Conservation (phyloP, 2,329 filamentous ascomycete species). For the Proliferodiscus dingleyae region DNA sequence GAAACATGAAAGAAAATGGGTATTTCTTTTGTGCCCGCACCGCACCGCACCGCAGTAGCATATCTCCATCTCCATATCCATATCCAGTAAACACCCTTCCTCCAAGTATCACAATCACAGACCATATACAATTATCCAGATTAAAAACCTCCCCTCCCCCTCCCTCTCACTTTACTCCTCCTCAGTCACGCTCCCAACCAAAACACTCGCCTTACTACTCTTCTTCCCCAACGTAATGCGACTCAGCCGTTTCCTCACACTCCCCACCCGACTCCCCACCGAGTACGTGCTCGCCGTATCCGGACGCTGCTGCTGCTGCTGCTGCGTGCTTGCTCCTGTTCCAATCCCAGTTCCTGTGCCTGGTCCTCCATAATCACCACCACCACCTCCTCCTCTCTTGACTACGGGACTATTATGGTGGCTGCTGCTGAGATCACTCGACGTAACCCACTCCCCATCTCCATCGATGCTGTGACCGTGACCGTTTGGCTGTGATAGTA, state of each 20-base stretch:
- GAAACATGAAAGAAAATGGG: too few relatives aligned
- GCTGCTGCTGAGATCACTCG: constrained; percentile 34
- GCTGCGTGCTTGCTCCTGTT: neutral
- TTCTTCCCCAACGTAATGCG: constrained; percentile 33
- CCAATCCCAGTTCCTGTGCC: constrained; percentile 13
- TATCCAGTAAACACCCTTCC: too few relatives aligned
- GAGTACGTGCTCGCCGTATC: constrained; percentile 18
- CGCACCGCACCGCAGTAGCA: too few relatives aligned
- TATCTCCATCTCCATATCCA: too few relatives aligned
- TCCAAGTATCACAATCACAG: too few relatives aligned
- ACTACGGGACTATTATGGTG: too few relatives aligned
- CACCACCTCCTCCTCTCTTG: too few relatives aligned
- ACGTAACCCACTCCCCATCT: constrained; percentile 24
- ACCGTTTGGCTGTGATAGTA: too few relatives aligned
- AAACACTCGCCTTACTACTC: constrained; percentile 30
- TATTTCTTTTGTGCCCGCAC: too few relatives aligned
- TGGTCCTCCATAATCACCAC: neutral
- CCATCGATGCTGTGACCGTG: too few relatives aligned
- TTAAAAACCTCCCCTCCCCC: neutral
- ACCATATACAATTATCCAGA: too few relatives aligned
- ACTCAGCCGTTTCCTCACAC: constrained; percentile 30
- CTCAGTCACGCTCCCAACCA: constrained; percentile 25
- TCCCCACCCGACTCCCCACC: constrained; percentile 28
- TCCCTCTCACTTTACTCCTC: constrained; percentile 15
- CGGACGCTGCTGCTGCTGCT: constrained; percentile 6